Base-by-base conservation (phyloP, 495 filamentous ascomycete species). In the Neurospora sp. region DNA sequence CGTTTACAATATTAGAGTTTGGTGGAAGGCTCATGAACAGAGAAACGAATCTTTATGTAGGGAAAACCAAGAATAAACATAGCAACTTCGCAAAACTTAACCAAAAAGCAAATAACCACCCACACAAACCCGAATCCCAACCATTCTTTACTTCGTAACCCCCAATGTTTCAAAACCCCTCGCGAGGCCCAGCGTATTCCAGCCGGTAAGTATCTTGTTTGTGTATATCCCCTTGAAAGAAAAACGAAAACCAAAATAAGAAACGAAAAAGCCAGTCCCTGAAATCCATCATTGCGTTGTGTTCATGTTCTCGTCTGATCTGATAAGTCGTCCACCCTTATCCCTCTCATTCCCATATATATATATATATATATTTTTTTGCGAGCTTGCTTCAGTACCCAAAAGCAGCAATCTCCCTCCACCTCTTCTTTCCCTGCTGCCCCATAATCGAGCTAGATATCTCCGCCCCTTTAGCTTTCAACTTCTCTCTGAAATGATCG, bases 401-500 rank as follows among this genome's bases (percentile, higher is more conserved):
- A 40, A 73, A 77, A 71, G 38, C 4, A 31, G 69, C 77, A 27
- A 77, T 27, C 69, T 77, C 76, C 39, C 70, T 60, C 79, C 79
- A 80, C 71, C 38, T 44, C 74, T 41, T 77, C 39, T 20, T 60
- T 60, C 20, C 74, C 40, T 42, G 14, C 40, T 42, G 14, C 3
- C 78, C 75, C n/a, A 77, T 31, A 37, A 72, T 60, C 35, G 44
- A 71, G 23, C 75, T 75, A 39, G 66, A 41, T 38, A 81, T 73
- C n/a, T 79, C 78, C 39, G 73, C 54, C 38, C 74, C 77, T 69
- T 72, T 77, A 4, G 44, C 69, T 71, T 16, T 23, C 66, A 81
- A 38, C 71, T 79, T 75, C 20, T 62, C 76, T 39, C 70, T 69
- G 69, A 86, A 84, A 16, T 75, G 79, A n/a, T 82, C 77, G 46